Percentiles rank a stretch among this genome's conserved stretches.
These are phyloP conservation scores for Neofusicoccum parvum DNA, from an alignment of 2,329 filamentous ascomycete species.

Conservation along the genomic window DNA sequence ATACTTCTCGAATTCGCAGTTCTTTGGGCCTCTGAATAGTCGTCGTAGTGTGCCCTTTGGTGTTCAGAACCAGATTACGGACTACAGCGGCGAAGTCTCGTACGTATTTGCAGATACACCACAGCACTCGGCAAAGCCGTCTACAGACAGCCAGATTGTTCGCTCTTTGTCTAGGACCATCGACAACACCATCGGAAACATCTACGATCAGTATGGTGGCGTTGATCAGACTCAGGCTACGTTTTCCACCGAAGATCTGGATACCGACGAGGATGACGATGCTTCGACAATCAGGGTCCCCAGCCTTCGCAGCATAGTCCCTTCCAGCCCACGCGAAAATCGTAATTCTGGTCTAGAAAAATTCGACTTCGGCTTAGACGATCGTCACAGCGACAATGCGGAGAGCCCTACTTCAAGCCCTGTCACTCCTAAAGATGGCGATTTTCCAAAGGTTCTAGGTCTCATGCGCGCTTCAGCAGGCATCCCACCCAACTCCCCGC, in stretches of 20 bases:
- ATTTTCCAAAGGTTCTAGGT: constrained; percentile 20
- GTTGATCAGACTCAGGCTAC: not conserved
- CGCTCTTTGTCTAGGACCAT: constrained; percentile 20
- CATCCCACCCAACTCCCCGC: constrained; percentile 29
- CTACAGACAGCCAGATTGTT: not conserved
- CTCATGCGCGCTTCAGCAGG: constrained; percentile 24
- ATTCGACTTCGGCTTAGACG: constrained; percentile 31
- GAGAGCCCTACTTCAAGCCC: constrained; percentile 1
- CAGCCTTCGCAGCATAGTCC: constrained; percentile 6
- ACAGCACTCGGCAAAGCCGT: not conserved
- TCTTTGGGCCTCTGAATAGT: constrained; percentile 10
- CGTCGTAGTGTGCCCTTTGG: constrained; percentile 21
- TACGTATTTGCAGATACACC: not conserved
- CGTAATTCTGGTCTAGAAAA: constrained; percentile 26
- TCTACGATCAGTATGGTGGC: constrained; percentile 19
- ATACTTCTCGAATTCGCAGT: not conserved
- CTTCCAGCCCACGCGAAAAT: not conserved
- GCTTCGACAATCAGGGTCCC: not conserved
- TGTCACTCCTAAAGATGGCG: constrained; percentile 1
- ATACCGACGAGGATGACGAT: not conserved
- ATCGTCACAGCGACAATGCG: not conserved
- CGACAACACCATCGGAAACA: constrained; percentile 20
- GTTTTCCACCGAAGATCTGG: not conserved
- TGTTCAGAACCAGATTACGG: constrained; percentile 14
- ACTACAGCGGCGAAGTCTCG: constrained; percentile 20